Conservation (phyloP, 768 basidiomycete genomes). For the Amyloporia xantha region DNA sequence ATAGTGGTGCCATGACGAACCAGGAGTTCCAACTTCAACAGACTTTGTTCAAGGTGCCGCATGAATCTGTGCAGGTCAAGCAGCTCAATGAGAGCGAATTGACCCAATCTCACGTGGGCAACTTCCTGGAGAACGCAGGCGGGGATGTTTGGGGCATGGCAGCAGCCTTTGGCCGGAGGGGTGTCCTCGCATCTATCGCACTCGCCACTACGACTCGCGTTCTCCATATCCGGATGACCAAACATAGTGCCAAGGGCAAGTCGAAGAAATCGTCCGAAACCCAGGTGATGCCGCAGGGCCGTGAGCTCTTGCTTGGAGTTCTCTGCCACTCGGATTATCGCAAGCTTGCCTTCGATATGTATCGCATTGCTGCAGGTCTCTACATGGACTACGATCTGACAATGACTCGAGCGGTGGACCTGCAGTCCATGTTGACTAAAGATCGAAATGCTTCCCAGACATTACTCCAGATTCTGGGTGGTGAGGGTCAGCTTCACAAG, state of each 20-base stretch:
- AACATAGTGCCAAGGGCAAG: not conserved
- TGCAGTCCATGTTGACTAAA: not conserved
- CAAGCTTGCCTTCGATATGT: constrained; percentile 33
- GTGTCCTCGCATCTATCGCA: constrained; percentile 31
- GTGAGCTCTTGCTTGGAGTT: not conserved
- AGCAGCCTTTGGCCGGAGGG: constrained; percentile 32
- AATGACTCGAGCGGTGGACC: constrained; percentile 15
- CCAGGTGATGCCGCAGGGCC: not conserved
- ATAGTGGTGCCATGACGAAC: no score
- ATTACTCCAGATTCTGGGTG: not conserved
- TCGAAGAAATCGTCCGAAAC: not conserved
- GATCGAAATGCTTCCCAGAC: not conserved
- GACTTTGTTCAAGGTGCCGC: not conserved
- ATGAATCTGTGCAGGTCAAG: not conserved
- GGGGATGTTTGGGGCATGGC: constrained; percentile 32
- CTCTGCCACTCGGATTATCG: not conserved
- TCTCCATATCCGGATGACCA: constrained; percentile 29
- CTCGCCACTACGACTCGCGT: constrained; percentile 31
- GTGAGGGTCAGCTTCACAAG: not conserved
- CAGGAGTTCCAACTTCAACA: not conserved
- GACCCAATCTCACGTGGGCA: not conserved
- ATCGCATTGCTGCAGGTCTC: constrained; percentile 34
- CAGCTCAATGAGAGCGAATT: not conserved
- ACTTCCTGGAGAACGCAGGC: not conserved
- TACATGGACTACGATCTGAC: constrained; percentile 31